These are phyloP conservation scores for Panellus pusillus DNA, from an alignment of 768 basidiomycete genomes.

Conservation along the genomic window DNA sequence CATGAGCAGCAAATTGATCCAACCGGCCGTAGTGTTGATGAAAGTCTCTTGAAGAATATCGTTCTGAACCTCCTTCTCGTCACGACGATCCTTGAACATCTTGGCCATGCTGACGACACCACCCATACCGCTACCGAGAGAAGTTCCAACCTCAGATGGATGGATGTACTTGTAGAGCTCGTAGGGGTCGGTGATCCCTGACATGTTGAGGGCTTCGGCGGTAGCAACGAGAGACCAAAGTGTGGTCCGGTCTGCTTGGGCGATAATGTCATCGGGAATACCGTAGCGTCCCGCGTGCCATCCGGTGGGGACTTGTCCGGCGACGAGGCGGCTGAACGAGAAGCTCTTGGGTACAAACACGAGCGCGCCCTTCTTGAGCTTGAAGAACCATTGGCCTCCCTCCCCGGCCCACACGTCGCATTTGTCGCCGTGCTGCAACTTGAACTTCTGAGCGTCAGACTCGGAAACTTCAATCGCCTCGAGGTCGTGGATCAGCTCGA, in stretches of 20 bases:
- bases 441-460: conserved; percentile 91
- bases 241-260: conserved; percentile 89
- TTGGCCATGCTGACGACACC: conserved; percentile 85
- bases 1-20: conserved; percentile 92
- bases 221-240: conserved; percentile 95
- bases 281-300: conserved; percentile 97
- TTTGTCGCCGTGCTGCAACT: conserved; percentile 94
- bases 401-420: conserved; percentile 93
- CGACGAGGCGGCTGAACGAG: conserved; percentile 91
- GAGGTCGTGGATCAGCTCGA: conserved; percentile 94
- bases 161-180: conserved; percentile 97
- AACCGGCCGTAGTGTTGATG: conserved; percentile 98
- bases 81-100: conserved; percentile 99
- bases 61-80: conserved; percentile 97
- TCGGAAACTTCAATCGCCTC: conserved; percentile 94
- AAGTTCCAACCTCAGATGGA: conserved; percentile 93
- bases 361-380: conserved; percentile 97
- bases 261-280: conserved; percentile 93
- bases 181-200: conserved; percentile 97
- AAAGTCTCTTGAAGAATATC: conserved; percentile 99
- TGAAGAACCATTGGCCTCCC: conserved; percentile 95
- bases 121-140: conserved; percentile 97
- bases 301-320: conserved; percentile 95
- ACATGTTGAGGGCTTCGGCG: conserved; percentile 94
- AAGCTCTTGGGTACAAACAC: conserved; percentile 93